Evolutionary conservation across 2,329 filamentous ascomycete species (phyloP), one percentile per base, ranked within the genome.

Genomic region (Acrocalymma vagum): DNA sequence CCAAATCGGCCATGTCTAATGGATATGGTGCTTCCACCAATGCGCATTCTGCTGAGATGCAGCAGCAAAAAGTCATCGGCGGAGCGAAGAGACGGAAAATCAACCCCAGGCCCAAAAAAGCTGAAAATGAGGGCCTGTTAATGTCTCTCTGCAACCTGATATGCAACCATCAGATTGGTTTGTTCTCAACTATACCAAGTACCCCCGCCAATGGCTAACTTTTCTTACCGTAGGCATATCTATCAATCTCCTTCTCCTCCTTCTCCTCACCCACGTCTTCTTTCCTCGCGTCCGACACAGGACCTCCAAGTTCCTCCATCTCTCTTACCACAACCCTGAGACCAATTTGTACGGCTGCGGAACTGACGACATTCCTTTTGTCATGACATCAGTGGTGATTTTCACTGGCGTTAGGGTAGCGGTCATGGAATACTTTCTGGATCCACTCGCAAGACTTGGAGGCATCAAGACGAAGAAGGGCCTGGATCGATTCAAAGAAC

Each of bases 321-420:
- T 96, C 43, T 92, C 89, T 42, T 94, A 97, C 75, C 85, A 86
- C 71, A 88, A 93, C 65, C 72, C 83, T 0, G 64, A 75, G 6
- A 83, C 84, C 1, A 85, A 83, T 29, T 73, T 81, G 46, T 97
- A 96, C 70, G 82, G 82, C 30, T 81, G 87, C 54, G 93, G 94
- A 47, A 80, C 78, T 67, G 86, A 95, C 62, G 94, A 99, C 72
- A 75, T 83, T 49, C 87, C 86, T 67, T 83, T 92, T 61, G 85
- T 96, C 30, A 66, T 81, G 9, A 87, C 88, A 63, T 93, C 86
- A 76, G 82, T 95, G 55, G 78, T 96, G 39, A 80, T 91, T 39
- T 92, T 96, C 67, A 96, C 90, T 3, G 92, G 88, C 15, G 78
- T 96, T 35, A 86, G 94, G 44, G 92, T 90, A 25, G 84, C 83